Evolutionary conservation across 2,329 filamentous ascomycete genomes (phyloP).

Genomic region (Cryphonectria nitschkei): DNA sequence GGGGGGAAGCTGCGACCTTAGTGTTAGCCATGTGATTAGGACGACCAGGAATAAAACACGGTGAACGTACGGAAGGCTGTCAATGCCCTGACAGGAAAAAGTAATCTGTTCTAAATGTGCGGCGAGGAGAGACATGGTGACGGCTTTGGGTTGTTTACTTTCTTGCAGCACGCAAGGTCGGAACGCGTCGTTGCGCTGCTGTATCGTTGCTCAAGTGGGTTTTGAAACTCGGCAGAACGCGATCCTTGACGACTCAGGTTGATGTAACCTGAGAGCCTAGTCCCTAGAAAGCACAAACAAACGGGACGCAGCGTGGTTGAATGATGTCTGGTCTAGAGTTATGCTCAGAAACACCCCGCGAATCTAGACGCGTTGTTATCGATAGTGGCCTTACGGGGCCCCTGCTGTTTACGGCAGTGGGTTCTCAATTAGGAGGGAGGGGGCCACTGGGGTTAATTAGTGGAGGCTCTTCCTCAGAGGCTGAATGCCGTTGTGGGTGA

Average conservation of each 20-base stretch:
- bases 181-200: not conserved
- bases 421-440: not conserved
- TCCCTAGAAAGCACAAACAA: not conserved
- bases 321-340: not conserved
- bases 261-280: not conserved
- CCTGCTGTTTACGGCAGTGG: not conserved
- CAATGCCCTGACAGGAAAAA: conserved; percentile 75
- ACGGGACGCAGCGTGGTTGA: not conserved
- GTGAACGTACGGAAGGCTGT: conserved; percentile 68
- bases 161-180: not conserved
- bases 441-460: not conserved
- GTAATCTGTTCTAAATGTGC: conserved; percentile 77
- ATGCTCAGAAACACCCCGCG: not conserved
- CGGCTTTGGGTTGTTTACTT: conserved; percentile 19
- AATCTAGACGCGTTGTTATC: not conserved
- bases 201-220: too few species aligned
- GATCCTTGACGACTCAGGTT: not conserved
- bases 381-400: not conserved
- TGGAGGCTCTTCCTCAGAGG: not conserved
- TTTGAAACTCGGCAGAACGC: too few species aligned
- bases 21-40: not conserved
- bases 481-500: conserved; percentile 6
- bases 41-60: not conserved
- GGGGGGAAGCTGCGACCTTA: conserved; percentile 70
- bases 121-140: conserved; percentile 68